These are phyloP conservation scores for Cunninghamia lanceolata DNA, from an alignment of 75 land plant genomes.

Conservation along the genomic window DNA sequence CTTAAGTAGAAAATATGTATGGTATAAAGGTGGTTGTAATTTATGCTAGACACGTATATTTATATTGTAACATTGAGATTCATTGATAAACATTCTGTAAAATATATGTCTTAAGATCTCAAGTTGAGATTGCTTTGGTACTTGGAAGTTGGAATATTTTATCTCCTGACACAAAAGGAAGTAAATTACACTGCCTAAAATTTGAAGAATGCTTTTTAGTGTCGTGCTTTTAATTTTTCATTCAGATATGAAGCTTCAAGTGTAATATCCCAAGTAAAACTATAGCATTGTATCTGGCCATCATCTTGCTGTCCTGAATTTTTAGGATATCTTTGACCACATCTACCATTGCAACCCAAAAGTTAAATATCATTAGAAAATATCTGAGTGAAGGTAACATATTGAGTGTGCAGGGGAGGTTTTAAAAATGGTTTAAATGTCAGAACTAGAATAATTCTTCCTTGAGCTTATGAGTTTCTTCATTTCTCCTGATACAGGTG, in stretches of 20 bases:
- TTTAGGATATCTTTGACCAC: not conserved
- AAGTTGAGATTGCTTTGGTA: not conserved
- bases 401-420: not conserved
- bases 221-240: not conserved
- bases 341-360: not conserved
- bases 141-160: not conserved
- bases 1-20: not conserved
- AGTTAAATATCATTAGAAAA: not conserved
- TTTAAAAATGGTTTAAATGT: not conserved
- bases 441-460: not conserved
- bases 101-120: not conserved
- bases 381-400: not conserved
- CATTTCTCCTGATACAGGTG: conserved; percentile 42
- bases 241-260: not conserved
- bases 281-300: not conserved
- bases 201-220: not conserved
- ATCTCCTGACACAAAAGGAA: not conserved
- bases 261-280: not conserved
- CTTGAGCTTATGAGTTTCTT: not conserved
- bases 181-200: not conserved
- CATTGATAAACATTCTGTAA: not conserved
- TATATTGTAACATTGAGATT: not conserved
- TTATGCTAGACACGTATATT: not conserved
- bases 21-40: not conserved
- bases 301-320: not conserved